Base-by-base conservation (phyloP, 306 rosid genomes). In the Oxytropis ochrocephala region DNA sequence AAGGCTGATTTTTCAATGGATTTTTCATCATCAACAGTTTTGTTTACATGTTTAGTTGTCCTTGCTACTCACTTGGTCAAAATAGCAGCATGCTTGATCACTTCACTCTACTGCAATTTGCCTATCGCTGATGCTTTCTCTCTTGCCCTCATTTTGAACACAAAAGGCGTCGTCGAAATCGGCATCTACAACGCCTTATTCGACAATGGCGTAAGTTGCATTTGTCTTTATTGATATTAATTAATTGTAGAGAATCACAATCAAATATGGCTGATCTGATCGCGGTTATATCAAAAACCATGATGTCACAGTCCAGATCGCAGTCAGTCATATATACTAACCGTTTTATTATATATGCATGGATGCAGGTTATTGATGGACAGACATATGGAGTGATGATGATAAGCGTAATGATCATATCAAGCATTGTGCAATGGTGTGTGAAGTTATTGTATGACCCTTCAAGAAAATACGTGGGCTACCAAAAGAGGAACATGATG, bases 131-230 rank as follows among this genome's bases (percentile, higher is more conserved):
- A 88, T 44, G 83, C 87, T 36, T 39, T 88, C 4, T 21, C 78
- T 11, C 46, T 91, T 7, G 70, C 90, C 38, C 77, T 88, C 63
- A 75, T 91, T 65, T 13, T 91, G 76, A 75, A 81, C 73, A 21
- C 70, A 80, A 91, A 81, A 81, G 95, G 95, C 1, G 75, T 84
- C 0, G 73, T 91, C n/a, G 82, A 91, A 11, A 14, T 91, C 10
- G 44, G 76, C 38, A 0, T 5, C 11, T 79, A 44, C 57, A 17
- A 51, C 14, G 0, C 7, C 4, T 13, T 39, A 17, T 68, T 47
- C 17, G 91, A 81, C 51, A 4, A 0, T n/a, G n/a, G n/a, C n/a
- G n/a, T n/a, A n/a, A 33, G 38, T 6, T 33, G 38, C 38, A 24
- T 33, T 4, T 7, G 38, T 33, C 8, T 5, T 33, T 4, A 1